These are phyloP conservation scores for Oxyria digyna DNA, from an alignment of 148 eudicot genomes.

Conservation along the genomic window DNA sequence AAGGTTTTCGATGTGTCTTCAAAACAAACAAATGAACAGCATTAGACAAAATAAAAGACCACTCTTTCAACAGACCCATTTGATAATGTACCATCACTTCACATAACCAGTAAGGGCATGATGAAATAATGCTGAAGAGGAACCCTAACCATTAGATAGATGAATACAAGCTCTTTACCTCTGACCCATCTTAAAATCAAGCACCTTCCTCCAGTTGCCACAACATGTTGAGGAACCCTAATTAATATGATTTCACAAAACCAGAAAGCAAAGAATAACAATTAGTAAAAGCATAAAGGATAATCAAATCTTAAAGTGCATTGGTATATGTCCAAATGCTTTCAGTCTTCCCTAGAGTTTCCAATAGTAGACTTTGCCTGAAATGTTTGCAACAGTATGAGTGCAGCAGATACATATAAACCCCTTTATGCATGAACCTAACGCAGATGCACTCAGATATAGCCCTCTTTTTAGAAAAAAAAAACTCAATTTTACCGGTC, in stretches of 20 bases:
- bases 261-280: background rate
- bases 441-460: background rate
- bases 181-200: constrained; percentile 64
- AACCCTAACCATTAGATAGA: background rate
- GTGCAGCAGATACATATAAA: background rate
- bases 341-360: constrained; percentile 3
- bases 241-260: constrained; percentile 6
- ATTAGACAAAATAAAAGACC: background rate
- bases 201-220: constrained; percentile 95
- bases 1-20: constrained; percentile 61
- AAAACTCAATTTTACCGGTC: background rate
- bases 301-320: background rate
- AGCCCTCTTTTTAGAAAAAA: background rate
- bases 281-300: background rate
- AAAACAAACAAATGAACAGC: constrained; percentile 4
- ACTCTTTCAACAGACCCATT: background rate
- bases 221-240: constrained; percentile 94
- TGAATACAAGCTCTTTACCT: constrained; percentile 24
- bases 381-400: background rate
- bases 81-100: background rate
- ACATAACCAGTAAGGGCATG: background rate
- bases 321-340: background rate
- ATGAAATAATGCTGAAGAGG: background rate
- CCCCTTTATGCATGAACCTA: background rate
- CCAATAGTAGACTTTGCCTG: constrained; percentile 1